Evolutionary conservation across 345 rosid genomes (phyloP), one percentile per base, ranked within the genome.

Genomic region (Syzygium grande): DNA sequence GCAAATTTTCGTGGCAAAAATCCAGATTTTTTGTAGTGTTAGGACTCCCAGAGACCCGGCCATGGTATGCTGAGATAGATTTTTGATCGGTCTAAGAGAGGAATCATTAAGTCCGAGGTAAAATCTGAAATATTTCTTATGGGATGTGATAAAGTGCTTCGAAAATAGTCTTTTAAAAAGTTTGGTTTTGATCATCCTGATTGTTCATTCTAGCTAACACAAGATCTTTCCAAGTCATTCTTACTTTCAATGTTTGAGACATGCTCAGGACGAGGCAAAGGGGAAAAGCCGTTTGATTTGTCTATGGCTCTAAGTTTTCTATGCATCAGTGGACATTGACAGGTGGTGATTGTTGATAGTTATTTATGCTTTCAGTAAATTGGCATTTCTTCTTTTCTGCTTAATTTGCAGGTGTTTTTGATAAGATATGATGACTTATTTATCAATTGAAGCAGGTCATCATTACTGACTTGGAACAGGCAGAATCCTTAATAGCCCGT

Each of bases 241-340:
- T 89, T 86, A 86, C 54, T 96, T 54, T 95, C 99, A 14, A 91
- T 96, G 87, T 96, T 97, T 92, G 98, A 97, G 91, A 96, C 95
- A 91, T 92, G 84, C 84, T 92, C 96, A 3, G 99, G 96, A 86
- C 87, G 96, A 86, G 97, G 99, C 61, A 95, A 93, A 91, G 93
- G 91, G 0, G 99, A 97, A 94, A 95, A 90, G 84, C 87, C 95
- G 68, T 90, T 89, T 84, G 98, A 95, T 90, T 94, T 97, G 88
- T 90, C 92, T 15, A 94, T 88, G 95, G 94, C 87, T 92, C 90
- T 68, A 98, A 95, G 30, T 90, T 96, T 88, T 91, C 90, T 78
- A 88, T 94, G 93, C 98, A 93, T 52, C 98, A 95, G 88, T 93
- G 97, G 85, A 88, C 91, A 13, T 88, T 95, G 85, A 95, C 93